These are phyloP conservation scores for Naganishia kalamii DNA, from an alignment of 768 basidiomycete species.

Conservation along the genomic window DNA sequence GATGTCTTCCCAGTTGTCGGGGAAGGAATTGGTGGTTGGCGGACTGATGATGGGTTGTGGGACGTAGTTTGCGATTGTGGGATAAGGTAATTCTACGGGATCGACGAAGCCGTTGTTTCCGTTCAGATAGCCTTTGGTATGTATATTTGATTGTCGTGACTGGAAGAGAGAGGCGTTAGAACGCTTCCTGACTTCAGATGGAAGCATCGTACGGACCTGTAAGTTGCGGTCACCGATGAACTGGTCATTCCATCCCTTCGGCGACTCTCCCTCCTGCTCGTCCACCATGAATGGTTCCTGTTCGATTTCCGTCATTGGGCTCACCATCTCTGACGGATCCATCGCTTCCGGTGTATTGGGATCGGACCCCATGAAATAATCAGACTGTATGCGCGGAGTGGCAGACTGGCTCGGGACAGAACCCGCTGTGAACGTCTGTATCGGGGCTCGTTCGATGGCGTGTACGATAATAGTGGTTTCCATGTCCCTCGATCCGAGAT, in stretches of 20 bases:
- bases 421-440: background rate
- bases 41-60: background rate
- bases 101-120: slow-evolving; percentile 7
- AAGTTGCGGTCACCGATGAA: background rate
- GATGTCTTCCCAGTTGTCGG: slow-evolving; percentile 12
- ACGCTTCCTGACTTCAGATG: no score
- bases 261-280: background rate
- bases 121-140: background rate
- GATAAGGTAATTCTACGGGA: slow-evolving; percentile 5
- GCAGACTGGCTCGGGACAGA: background rate
- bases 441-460: background rate
- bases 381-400: background rate
- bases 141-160: background rate
- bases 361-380: background rate
- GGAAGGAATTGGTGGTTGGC: background rate
- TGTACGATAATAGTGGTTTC: background rate
- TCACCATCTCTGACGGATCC: background rate
- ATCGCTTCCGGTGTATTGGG: background rate
- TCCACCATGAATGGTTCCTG: background rate
- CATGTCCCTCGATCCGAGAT: background rate
- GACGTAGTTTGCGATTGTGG: background rate
- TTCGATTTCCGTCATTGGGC: slow-evolving; percentile 1
- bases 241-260: background rate
- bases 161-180: no score
- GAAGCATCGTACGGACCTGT: background rate